These are phyloP conservation scores for Durotheca rogersii DNA, from an alignment of 495 filamentous ascomycete genomes.

Conservation along the genomic window DNA sequence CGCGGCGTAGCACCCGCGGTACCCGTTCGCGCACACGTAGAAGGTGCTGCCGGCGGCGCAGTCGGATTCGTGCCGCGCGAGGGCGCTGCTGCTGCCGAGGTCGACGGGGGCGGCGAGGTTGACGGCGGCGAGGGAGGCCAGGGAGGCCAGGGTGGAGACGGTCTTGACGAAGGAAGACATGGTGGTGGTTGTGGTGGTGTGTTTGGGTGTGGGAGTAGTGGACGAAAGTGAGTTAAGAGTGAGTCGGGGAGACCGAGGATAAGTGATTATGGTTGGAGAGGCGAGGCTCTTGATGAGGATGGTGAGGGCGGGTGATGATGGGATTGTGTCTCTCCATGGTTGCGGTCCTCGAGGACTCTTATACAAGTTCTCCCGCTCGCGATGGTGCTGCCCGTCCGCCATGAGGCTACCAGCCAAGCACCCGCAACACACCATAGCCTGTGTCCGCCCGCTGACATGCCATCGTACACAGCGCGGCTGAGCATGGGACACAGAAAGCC, in stretches of 20 bases:
- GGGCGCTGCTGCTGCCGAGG: not conserved
- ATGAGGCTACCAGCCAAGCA: not conserved
- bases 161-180: conserved; percentile 26
- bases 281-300: not conserved
- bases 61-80: conserved; percentile 6
- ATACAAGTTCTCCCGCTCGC: not conserved
- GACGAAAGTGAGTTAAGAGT: no score
- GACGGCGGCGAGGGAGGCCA: conserved; percentile 19
- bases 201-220: no score
- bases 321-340: not conserved
- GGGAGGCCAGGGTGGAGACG: conserved; percentile 15
- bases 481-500: no score
- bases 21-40: conserved; percentile 25
- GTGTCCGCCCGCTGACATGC: no score
- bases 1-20: conserved; percentile 16
- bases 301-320: not conserved
- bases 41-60: conserved; percentile 12
- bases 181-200: not conserved
- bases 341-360: not conserved
- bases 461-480: not conserved
- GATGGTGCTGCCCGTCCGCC: not conserved
- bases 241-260: not conserved
- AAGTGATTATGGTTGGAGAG: no score
- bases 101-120: conserved; percentile 11
- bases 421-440: no score